Percentiles rank a stretch among this genome's conserved stretches.
Evolutionary conservation across 495 filamentous ascomycete genomes (phyloP).

Genomic region (Penicillium argentinense): DNA sequence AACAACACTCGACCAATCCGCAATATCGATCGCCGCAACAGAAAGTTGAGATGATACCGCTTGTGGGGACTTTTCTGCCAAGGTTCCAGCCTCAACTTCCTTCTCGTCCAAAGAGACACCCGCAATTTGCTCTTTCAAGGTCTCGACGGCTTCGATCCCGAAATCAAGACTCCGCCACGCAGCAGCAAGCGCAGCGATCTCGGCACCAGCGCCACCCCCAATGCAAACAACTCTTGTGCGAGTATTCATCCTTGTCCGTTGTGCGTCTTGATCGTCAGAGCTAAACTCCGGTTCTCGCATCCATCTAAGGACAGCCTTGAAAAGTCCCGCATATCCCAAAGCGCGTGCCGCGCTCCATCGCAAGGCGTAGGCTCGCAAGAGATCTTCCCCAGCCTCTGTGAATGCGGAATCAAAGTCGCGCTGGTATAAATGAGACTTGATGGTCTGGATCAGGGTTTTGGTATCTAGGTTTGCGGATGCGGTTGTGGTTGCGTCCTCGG

Average conservation of each 20-base stretch:
- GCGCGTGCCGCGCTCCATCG: conserved; percentile 84
- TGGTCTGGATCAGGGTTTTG: conserved; percentile 62
- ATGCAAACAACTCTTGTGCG: conserved; percentile 60
- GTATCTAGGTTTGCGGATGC: conserved; percentile 37
- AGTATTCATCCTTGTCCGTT: background rate
- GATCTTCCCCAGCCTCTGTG: conserved; percentile 54
- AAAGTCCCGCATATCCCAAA: conserved; percentile 71
- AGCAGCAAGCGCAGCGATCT: conserved; percentile 73
- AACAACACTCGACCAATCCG: conserved; percentile 68
- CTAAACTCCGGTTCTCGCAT: conserved; percentile 23
- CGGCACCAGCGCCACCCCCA: conserved; percentile 84
- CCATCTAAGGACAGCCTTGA: conserved; percentile 43
- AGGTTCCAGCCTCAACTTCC: background rate
- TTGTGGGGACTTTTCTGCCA: background rate
- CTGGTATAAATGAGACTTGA: conserved; percentile 82
- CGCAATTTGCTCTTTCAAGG: conserved; percentile 13
- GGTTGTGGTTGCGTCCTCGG: conserved; percentile 9
- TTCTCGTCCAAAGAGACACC: conserved; percentile 19
- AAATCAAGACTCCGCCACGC: conserved; percentile 50
- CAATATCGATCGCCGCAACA: conserved; percentile 75
- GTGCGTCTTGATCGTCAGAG: background rate
- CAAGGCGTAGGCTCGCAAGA: conserved; percentile 76
- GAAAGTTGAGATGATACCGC: too few species aligned
- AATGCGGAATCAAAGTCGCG: conserved; percentile 84
- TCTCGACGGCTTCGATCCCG: background rate